These are phyloP conservation scores for Ophiostoma ips DNA, from an alignment of 2,329 filamentous ascomycete species.

Conservation along the genomic window DNA sequence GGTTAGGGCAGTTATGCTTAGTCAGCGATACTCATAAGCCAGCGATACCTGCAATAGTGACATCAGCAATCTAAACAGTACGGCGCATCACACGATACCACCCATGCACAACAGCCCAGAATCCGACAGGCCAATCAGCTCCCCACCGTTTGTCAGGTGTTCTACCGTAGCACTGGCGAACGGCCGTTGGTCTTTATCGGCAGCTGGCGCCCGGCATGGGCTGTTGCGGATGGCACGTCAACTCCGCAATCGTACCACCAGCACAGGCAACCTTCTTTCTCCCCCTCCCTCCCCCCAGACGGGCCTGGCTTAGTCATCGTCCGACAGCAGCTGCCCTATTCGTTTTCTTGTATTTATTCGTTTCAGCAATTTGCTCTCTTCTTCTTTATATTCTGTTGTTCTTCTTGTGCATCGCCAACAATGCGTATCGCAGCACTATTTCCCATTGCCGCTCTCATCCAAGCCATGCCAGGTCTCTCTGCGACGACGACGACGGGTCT, in stretches of 20 bases:
- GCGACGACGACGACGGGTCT: not conserved
- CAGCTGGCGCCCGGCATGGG: slow-evolving; percentile 21
- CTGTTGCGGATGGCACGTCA: slow-evolving; percentile 16
- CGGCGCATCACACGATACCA: no score
- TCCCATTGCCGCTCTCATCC: not conserved
- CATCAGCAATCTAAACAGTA: no score
- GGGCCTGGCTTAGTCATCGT: not conserved
- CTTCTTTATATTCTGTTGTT: not conserved
- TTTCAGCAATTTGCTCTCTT: not conserved
- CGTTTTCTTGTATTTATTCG: not conserved
- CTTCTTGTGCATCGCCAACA: no score
- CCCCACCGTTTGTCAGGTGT: not conserved
- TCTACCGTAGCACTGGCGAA: no score
- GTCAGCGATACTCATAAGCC: no score
- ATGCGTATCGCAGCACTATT: no score
- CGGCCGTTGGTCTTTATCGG: no score
- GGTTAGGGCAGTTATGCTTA: no score
- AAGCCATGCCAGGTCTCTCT: not conserved
- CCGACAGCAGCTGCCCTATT: not conserved
- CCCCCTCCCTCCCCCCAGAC: not conserved
- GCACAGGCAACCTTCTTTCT: not conserved
- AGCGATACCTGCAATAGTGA: no score
- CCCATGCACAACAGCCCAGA: no score
- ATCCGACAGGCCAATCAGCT: not conserved
- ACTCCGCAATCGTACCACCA: slow-evolving; percentile 10